Percentiles rank a stretch among this genome's conserved stretches.
These are phyloP conservation scores for Ceratocystis eucalypticola DNA, from an alignment of 2,329 filamentous ascomycete genomes.

Conservation along the genomic window DNA sequence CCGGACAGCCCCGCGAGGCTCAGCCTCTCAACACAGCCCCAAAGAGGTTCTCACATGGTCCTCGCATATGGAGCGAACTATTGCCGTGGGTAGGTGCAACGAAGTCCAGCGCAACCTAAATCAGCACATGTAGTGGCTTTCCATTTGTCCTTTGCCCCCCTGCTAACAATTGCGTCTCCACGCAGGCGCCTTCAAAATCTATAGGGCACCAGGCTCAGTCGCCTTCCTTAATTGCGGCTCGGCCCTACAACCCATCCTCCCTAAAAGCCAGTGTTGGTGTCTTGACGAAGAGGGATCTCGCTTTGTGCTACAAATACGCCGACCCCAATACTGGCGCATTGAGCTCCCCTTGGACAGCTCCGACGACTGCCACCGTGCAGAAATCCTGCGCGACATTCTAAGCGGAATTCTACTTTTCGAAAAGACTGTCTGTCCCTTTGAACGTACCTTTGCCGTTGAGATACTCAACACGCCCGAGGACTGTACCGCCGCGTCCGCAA, in stretches of 20 bases:
- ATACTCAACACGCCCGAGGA: conserved; percentile 49
- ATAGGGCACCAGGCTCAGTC: conserved; percentile 72
- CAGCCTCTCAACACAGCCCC: conserved; percentile 33
- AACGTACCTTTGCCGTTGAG: conserved; percentile 59
- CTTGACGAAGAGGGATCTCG: conserved; percentile 67
- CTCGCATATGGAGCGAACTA: conserved; percentile 64
- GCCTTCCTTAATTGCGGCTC: conserved; percentile 78
- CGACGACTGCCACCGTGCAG: conserved; percentile 50
- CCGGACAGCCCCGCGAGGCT: conserved; percentile 22
- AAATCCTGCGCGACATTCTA: conserved; percentile 55
- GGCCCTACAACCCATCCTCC: conserved; percentile 73
- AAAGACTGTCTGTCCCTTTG: conserved; percentile 76
- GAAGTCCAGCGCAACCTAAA: conserved; percentile 7
- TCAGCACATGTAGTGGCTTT: not conserved
- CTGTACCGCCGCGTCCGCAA: not conserved
- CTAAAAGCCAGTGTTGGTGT: conserved; percentile 87
- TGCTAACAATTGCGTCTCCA: not conserved
- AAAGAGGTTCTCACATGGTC: conserved; percentile 53
- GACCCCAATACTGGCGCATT: conserved; percentile 79
- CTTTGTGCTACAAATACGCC: conserved; percentile 75
- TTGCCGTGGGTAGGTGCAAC: conserved; percentile 52
- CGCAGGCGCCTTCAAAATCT: conserved; percentile 62
- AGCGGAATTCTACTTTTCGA: conserved; percentile 69
- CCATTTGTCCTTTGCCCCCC: not conserved
- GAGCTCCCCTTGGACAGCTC: conserved; percentile 50